A percentile compares a stretch with the other conserved stretches of the same genome.
These are phyloP conservation scores for Schizonepeta tenuifolia DNA, from an alignment of 257 asterid species.

Conservation along the genomic window DNA sequence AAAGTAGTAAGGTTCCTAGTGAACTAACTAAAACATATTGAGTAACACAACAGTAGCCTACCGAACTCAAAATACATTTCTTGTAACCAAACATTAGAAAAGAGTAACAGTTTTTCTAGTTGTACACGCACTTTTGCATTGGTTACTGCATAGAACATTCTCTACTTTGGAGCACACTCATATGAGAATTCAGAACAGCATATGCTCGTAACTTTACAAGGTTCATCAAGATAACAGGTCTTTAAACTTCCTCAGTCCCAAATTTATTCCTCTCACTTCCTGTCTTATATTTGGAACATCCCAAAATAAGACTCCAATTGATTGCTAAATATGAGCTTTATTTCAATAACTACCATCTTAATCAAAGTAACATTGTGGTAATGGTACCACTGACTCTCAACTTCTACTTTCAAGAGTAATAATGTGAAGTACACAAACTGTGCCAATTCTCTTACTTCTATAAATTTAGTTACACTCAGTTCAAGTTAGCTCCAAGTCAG, in stretches of 20 bases:
- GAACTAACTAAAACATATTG: not conserved
- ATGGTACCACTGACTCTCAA: not conserved
- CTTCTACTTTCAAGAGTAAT: not conserved
- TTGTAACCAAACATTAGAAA: not conserved
- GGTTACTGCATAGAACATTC: not conserved
- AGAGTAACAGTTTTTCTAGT: not conserved
- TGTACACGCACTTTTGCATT: not conserved
- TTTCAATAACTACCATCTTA: not conserved
- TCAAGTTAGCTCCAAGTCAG: not conserved
- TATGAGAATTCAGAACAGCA: not conserved
- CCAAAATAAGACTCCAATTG: not conserved
- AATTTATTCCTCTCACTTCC: not conserved
- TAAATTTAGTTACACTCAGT: not conserved
- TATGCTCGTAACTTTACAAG: not conserved
- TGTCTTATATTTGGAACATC: not conserved
- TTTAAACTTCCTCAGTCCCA: not conserved
- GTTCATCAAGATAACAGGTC: not conserved
- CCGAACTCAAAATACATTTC: slow-evolving; percentile 10
- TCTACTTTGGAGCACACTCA: not conserved
- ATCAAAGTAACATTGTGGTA: not conserved
- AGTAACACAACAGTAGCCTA: not conserved
- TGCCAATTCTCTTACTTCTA: not conserved
- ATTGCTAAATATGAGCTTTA: not conserved
- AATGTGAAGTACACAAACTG: not conserved
- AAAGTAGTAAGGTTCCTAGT: slow-evolving; percentile 14